phyloP scores from a whole-genome alignment of 2,329 filamentous ascomycete genomes.

The Paracoccidioides lutzii region DNA sequence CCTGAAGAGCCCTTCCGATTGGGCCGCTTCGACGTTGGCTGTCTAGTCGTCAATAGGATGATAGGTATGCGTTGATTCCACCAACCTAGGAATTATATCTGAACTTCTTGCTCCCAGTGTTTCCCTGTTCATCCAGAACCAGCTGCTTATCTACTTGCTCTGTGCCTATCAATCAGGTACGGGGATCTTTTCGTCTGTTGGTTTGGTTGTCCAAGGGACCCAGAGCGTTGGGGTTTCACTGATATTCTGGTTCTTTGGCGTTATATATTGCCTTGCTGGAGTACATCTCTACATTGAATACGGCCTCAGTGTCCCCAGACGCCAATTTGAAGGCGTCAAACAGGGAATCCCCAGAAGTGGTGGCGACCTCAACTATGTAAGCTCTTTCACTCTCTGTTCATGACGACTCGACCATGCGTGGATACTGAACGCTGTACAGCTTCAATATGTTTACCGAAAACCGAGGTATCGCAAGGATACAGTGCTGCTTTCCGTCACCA shows the following conservation, averaged over 20 bases:
- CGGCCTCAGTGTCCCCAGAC: constrained; percentile 10
- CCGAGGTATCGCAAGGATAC: constrained; percentile 4
- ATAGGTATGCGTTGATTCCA: constrained; percentile 8
- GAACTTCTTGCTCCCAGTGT: neutral
- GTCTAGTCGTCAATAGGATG: constrained; percentile 11
- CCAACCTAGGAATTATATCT: neutral
- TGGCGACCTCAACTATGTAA: constrained; percentile 13
- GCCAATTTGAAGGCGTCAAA: constrained; percentile 1
- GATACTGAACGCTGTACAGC: constrained; percentile 5
- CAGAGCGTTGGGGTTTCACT: constrained; percentile 11
- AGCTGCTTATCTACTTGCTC: neutral
- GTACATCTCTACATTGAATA: constrained; percentile 12
- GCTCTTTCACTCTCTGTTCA: neutral
- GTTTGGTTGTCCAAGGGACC: constrained; percentile 8
- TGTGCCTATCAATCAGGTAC: constrained; percentile 5
- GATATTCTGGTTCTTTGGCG: constrained; percentile 12
- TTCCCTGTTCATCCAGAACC: neutral
- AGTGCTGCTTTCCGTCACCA: constrained; percentile 8
- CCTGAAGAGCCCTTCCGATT: constrained; percentile 10
- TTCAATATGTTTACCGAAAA: constrained; percentile 14
- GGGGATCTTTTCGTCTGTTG: constrained; percentile 11
- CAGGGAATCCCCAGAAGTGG: constrained; percentile 10
- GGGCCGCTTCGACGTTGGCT: constrained; percentile 8
- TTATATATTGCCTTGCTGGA: constrained; percentile 9
- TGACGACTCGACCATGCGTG: neutral